Percentiles rank a stretch among this genome's conserved stretches.
Conservation (phyloP, 2,329 filamentous ascomycete genomes). For the Macrophomina tecta region DNA sequence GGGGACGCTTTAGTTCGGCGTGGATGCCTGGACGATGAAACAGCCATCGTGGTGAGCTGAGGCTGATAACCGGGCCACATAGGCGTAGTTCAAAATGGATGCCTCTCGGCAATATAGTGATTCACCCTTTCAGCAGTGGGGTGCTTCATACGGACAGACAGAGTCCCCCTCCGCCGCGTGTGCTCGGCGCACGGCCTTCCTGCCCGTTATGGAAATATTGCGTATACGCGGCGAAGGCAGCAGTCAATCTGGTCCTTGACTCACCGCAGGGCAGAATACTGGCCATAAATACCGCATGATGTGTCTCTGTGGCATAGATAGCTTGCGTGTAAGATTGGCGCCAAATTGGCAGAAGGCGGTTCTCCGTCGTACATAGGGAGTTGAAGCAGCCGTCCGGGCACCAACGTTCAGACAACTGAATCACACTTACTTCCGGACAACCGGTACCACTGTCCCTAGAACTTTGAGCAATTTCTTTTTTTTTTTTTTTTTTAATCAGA, state of each 20-base stretch:
- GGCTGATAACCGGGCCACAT: no score
- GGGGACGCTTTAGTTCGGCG: not conserved
- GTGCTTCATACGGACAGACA: no score
- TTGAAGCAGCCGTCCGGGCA: not conserved
- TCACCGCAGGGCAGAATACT: no score
- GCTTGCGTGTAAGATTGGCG: no score
- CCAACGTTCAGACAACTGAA: no score
- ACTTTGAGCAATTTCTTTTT: no score
- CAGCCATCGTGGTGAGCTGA: not conserved
- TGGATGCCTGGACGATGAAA: not conserved
- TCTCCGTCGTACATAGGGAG: not conserved
- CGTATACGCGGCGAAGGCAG: not conserved
- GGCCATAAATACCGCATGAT: not conserved
- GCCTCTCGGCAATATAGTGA: no score
- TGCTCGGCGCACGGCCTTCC: not conserved
- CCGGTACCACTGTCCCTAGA: no score
- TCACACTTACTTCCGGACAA: no score
- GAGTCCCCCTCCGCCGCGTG: not conserved
- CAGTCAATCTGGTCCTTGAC: not conserved
- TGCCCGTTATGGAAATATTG: not conserved
- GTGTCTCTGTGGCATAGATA: not conserved
- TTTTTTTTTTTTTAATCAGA: no score
- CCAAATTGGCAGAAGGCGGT: not conserved
- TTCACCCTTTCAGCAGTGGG: no score
- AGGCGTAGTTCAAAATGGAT: no score